Percentiles rank a stretch among this genome's conserved stretches.
These are phyloP conservation scores for Vitis cinerea DNA, from an alignment of 164 flowering plant species.

Conservation along the genomic window DNA sequence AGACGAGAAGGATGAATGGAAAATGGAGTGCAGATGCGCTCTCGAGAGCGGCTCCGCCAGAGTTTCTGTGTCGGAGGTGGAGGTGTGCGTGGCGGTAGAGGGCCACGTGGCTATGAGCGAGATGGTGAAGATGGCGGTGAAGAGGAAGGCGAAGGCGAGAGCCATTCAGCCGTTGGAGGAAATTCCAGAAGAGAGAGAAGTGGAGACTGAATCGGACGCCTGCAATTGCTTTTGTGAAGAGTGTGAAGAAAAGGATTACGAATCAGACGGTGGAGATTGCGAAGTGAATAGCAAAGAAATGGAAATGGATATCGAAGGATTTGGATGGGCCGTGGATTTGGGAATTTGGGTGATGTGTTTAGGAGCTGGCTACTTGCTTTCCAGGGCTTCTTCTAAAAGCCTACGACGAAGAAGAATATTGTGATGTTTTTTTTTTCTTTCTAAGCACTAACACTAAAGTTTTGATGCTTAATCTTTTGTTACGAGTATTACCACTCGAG, in stretches of 20 bases:
- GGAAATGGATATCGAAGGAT: slow-evolving; percentile 48
- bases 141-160: slow-evolving; percentile 22
- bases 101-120: slow-evolving; percentile 41
- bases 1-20: slow-evolving; percentile 43
- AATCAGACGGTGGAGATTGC: slow-evolving; percentile 17
- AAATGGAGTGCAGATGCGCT: slow-evolving; percentile 44
- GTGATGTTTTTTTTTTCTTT: background rate
- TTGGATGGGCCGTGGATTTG: slow-evolving; percentile 73
- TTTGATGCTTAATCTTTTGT: background rate
- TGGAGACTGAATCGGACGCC: slow-evolving; percentile 25
- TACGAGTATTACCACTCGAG: too few species aligned
- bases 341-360: slow-evolving; percentile 79
- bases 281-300: slow-evolving; percentile 12
- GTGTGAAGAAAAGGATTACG: slow-evolving; percentile 2
- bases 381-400: slow-evolving; percentile 55
- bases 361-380: slow-evolving; percentile 68
- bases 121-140: slow-evolving; percentile 47
- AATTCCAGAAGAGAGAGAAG: slow-evolving; percentile 75
- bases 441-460: background rate
- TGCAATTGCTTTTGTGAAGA: slow-evolving; percentile 19
- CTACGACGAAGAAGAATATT: slow-evolving; percentile 26
- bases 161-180: slow-evolving; percentile 41
- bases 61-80: slow-evolving; percentile 25
- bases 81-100: slow-evolving; percentile 49
- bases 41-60: slow-evolving; percentile 22